A percentile compares a stretch with the other conserved stretches of the same genome.
Evolutionary conservation across 1,284 basidiomycete genomes (phyloP).

Genomic region (Ganoderma boninense): DNA sequence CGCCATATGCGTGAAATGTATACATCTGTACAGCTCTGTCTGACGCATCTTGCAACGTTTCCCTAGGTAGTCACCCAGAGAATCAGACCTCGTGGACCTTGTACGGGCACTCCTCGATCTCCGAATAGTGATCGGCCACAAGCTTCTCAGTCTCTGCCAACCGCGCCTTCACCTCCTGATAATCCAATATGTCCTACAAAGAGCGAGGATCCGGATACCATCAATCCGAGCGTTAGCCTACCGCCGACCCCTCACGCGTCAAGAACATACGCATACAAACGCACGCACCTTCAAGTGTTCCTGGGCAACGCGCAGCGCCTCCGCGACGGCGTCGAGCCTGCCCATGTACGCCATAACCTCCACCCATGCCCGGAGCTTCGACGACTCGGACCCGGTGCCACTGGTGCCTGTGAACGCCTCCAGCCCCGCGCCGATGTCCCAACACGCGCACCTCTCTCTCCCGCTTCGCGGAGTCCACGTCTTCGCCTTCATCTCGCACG

Average conservation of each 20-base stretch:
- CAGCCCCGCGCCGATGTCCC: no score
- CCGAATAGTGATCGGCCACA: background rate
- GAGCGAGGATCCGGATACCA: no score
- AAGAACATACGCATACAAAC: background rate
- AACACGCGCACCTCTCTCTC: no score
- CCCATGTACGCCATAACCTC: conserved; percentile 20
- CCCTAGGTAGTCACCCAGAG: no score
- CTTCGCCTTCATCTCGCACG: background rate
- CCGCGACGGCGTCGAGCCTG: conserved; percentile 14
- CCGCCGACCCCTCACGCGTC: no score
- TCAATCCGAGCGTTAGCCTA: no score
- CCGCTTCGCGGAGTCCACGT: background rate
- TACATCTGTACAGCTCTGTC: no score
- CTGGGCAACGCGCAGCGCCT: conserved; percentile 6
- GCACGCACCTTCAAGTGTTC: conserved; percentile 6
- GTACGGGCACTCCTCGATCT: conserved; percentile 4
- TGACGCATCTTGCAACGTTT: no score
- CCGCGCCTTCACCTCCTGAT: background rate
- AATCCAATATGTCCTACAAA: background rate
- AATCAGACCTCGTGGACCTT: background rate
- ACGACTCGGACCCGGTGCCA: no score
- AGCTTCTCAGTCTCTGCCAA: background rate
- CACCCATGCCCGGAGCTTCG: conserved; percentile 12
- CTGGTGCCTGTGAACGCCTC: no score
- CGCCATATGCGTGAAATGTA: no score